phyloP scores from a whole-genome alignment of 2,329 filamentous ascomycete genomes.

The Pseudogymnoascus sp. region DNA sequence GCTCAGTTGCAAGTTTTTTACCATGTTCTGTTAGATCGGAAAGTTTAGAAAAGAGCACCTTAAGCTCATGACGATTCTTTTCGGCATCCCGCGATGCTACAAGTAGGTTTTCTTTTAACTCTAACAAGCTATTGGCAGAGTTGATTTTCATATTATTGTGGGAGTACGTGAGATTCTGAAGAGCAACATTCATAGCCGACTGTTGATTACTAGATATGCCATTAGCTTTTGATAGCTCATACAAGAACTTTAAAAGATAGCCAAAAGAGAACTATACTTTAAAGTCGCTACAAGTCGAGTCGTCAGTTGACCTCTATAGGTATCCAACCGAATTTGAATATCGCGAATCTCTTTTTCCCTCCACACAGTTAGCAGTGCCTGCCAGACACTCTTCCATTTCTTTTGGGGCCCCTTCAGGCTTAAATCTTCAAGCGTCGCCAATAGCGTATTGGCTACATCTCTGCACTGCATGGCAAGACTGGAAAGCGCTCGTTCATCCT shows the following conservation, averaged over 20 bases:
- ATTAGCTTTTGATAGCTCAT: neutral
- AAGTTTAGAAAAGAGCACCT: neutral
- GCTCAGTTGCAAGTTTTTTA: neutral
- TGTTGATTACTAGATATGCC: conserved; percentile 9
- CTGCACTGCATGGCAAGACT: conserved; percentile 6
- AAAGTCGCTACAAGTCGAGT: neutral
- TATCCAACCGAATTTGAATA: conserved; percentile 11
- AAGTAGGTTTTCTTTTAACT: neutral
- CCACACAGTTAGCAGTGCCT: conserved; percentile 18
- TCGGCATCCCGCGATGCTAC: neutral
- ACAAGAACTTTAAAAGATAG: neutral
- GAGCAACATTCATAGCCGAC: neutral
- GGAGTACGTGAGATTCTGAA: neutral
- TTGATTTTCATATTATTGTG: neutral
- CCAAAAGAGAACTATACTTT: neutral
- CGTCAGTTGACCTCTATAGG: neutral
- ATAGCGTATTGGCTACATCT: conserved; percentile 7
- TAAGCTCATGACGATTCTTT: neutral
- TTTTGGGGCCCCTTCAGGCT: conserved; percentile 8
- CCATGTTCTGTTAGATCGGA: neutral
- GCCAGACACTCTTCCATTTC: conserved; percentile 19
- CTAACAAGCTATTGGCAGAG: neutral
- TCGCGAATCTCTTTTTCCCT: conserved; percentile 14
- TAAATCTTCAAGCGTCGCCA: conserved; percentile 9
- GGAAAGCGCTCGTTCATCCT: neutral